Base-by-base conservation (phyloP, 805 yeast genomes). In the Candida methanosorbosa region DNA sequence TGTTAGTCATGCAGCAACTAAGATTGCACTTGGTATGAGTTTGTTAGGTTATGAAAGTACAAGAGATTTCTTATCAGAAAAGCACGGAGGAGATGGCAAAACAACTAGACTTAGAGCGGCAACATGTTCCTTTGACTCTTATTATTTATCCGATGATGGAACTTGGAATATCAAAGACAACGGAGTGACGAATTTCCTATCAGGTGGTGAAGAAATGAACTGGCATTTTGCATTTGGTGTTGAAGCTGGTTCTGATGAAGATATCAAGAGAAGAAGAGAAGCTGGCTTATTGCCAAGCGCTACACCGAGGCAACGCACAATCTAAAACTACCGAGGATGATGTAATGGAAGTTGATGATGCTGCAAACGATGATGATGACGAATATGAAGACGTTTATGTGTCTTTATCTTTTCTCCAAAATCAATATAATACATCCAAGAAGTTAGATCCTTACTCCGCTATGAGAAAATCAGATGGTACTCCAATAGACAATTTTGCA, bases 1-100 rank as follows among this genome's bases (percentile, higher is more conserved):
- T n/a, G 78, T 85, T 19, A 78, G 95, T 4, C 97, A 92, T 59
- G 98, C 97, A 1, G 97, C 97, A 3, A 72, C 94, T 5, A 85
- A 86, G 54, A 85, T 87, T 40, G 88, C 94, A 0, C 61, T 90
- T 14, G 96, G 96, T 4, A 74, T 85, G 75, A 70, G 82, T 1
- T 61, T 90, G 13, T 50, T 81, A 48, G 76, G 76, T 0, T 70
- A 68, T 36, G 34, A 51, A 0, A 61, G 64, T 27, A 73, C 73
- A 16, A 66, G 72, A 29, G 83, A 75, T 19, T 57, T 66, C 18
- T 48, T 81, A 27, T 75, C 66, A 18, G 60, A 59, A 2, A 61
- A 66, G 9, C 59, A 64, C 34, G 66, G 75, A 9, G 59, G 57
- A 5, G 57, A 54, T 33, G 57, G 54, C n/a, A 35, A 42, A 32